Conservation (phyloP, 768 basidiomycete species). For the Hemileccinum rubropunctum region DNA sequence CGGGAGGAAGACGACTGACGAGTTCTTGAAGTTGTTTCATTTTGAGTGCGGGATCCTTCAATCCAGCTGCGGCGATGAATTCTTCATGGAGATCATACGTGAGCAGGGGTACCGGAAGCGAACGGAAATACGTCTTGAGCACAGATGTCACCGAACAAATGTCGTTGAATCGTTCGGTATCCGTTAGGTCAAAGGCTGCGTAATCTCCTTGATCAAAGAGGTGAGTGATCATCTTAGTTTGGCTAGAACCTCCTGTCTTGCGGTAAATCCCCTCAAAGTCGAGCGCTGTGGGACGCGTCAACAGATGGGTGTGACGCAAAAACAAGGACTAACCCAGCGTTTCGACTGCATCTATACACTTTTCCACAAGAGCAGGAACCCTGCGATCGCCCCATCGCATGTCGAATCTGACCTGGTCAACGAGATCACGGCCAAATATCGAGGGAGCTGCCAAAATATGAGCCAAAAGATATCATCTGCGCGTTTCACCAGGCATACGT, state of each 20-base stretch:
- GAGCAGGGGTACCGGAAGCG: conserved; percentile 86
- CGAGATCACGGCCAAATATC: conserved; percentile 89
- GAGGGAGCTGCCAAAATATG: conserved; percentile 57
- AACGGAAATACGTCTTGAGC: conserved; percentile 93
- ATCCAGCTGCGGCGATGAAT: conserved; percentile 75
- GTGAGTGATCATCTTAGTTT: conserved; percentile 90
- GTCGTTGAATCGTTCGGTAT: conserved; percentile 91
- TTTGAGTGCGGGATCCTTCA: conserved; percentile 62
- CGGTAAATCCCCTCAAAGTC: conserved; percentile 99
- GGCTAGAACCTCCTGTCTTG: conserved; percentile 91
- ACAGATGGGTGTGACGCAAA: background rate
- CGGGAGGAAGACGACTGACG: conserved; percentile 74
- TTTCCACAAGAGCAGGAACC: conserved; percentile 89
- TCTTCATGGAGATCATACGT: conserved; percentile 90
- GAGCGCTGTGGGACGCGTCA: conserved; percentile 53
- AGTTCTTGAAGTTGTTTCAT: conserved; percentile 60
- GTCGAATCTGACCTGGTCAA: conserved; percentile 79
- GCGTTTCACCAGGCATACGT: conserved; percentile 5
- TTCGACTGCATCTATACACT: conserved; percentile 95
- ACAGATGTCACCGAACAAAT: conserved; percentile 96
- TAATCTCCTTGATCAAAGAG: conserved; percentile 95
- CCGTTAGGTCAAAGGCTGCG: conserved; percentile 79
- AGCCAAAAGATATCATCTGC: conserved; percentile 15
- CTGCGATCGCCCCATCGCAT: conserved; percentile 53
- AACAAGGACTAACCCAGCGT: conserved; percentile 55